Evolutionary conservation across 2,329 filamentous ascomycete genomes (phyloP).

Genomic region (Verticillium albo-atrum): DNA sequence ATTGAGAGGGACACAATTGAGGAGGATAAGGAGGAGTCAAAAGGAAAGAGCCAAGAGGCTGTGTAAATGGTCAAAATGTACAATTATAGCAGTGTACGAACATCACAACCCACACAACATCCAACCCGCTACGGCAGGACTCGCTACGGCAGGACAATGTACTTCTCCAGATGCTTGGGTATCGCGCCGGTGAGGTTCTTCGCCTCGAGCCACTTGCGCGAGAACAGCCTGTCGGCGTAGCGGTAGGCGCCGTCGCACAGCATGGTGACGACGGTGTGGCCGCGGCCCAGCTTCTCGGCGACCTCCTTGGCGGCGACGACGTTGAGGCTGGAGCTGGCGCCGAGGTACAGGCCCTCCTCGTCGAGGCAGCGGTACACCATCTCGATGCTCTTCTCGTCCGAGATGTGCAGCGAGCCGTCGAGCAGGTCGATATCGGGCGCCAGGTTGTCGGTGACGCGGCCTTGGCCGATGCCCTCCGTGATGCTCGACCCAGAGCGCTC

Average conservation of each 20-base stretch:
- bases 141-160: conserved; percentile 78
- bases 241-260: conserved; percentile 96
- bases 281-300: conserved; percentile 81
- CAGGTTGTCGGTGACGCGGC: conserved; percentile 92
- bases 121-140: not conserved
- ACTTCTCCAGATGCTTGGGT: conserved; percentile 82
- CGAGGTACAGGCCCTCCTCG: conserved; percentile 92
- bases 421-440: conserved; percentile 77
- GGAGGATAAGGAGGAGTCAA: not conserved
- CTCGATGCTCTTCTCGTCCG: conserved; percentile 90
- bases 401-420: conserved; percentile 79
- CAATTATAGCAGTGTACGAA: conserved; percentile 14
- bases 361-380: conserved; percentile 98
- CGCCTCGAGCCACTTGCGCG: conserved; percentile 79
- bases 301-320: conserved; percentile 94
- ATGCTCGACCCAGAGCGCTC: conserved; percentile 84
- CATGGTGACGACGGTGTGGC: conserved; percentile 88
- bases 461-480: conserved; percentile 96
- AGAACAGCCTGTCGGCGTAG: conserved; percentile 93
- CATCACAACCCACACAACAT: conserved; percentile 5
- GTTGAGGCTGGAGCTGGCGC: conserved; percentile 89
- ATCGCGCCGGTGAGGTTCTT: conserved; percentile 81
- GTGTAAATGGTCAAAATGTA: conserved; percentile 9
- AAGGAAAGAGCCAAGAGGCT: conserved; percentile 4
- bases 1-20: not conserved